phyloP scores from a whole-genome alignment of 2,329 filamentous ascomycete species.

The Ceratocystis eucalypticola region DNA sequence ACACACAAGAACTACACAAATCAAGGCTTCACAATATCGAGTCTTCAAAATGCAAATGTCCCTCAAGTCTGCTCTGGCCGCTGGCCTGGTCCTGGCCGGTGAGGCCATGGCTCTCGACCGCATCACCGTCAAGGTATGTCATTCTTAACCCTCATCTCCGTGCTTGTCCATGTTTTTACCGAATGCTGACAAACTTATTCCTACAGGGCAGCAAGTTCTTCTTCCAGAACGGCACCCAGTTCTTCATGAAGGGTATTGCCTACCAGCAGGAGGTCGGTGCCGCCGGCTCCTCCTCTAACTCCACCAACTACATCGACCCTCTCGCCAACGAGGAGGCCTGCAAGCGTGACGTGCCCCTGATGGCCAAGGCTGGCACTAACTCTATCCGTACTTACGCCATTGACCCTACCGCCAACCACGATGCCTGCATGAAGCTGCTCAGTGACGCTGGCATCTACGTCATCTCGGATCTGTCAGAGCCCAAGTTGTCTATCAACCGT shows the following conservation, averaged over 20 bases:
- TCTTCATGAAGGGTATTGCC: conserved; percentile 82
- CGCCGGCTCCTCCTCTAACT: conserved; percentile 35
- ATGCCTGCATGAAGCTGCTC: conserved; percentile 70
- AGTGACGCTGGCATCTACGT: conserved; percentile 86
- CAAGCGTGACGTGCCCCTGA: conserved; percentile 71
- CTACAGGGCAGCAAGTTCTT: conserved; percentile 70
- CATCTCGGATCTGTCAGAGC: conserved; percentile 78
- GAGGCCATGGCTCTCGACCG: conserved; percentile 37
- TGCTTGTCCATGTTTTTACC: neutral
- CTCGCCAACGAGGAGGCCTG: conserved; percentile 59
- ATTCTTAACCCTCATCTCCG: neutral
- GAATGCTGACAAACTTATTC: conserved; percentile 7
- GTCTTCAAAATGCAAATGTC: conserved; percentile 24
- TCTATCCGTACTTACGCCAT: conserved; percentile 91
- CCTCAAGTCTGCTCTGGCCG: conserved; percentile 24
- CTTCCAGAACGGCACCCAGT: conserved; percentile 56
- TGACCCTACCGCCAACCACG: conserved; percentile 65
- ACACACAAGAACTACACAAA: neutral
- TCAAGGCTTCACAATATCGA: neutral
- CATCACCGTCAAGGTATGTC: conserved; percentile 53
- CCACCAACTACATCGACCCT: conserved; percentile 60
- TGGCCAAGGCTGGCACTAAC: conserved; percentile 72
- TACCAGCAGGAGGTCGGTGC: conserved; percentile 72
- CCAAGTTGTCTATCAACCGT: conserved; percentile 71
- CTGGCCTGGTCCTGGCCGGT: conserved; percentile 32